phyloP scores from a whole-genome alignment of 768 basidiomycete genomes.

The Chalciporus sphaerocephalus region DNA sequence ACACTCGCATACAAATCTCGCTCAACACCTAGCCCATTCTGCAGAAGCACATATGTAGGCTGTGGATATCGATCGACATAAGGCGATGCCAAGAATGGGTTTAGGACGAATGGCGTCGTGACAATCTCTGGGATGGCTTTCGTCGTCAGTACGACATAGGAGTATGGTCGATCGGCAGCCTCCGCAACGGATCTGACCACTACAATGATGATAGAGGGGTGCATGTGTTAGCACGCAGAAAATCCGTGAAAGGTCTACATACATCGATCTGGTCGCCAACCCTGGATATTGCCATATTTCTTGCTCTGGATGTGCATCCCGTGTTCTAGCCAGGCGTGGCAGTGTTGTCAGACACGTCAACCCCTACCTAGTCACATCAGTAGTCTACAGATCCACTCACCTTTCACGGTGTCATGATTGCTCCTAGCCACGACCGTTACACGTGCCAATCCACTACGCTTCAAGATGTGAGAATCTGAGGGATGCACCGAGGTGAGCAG shows the following conservation, averaged over 20 bases:
- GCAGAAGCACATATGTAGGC: constrained; percentile 57
- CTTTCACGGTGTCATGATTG: constrained; percentile 55
- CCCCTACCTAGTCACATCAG: not conserved
- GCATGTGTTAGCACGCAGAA: constrained; percentile 23
- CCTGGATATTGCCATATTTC: constrained; percentile 54
- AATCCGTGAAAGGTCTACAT: not conserved
- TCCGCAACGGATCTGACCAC: constrained; percentile 56
- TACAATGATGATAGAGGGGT: too few relatives aligned
- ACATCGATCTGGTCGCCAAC: constrained; percentile 66
- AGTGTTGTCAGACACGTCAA: not conserved
- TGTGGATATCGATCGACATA: constrained; percentile 46
- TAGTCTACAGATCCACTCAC: constrained; percentile 34
- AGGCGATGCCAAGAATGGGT: constrained; percentile 47
- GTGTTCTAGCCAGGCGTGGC: constrained; percentile 32
- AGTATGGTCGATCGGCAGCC: constrained; percentile 58
- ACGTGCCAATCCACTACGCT: constrained; percentile 52
- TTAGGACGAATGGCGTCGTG: constrained; percentile 53
- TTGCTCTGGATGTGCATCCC: constrained; percentile 55
- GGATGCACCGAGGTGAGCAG: not conserved
- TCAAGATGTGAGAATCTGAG: constrained; percentile 52
- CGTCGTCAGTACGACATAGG: constrained; percentile 62
- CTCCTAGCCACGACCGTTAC: constrained; percentile 73
- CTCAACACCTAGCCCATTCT: constrained; percentile 69
- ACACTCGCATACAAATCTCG: constrained; percentile 56
- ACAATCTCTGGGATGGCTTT: constrained; percentile 68